A percentile compares a stretch with the other conserved stretches of the same genome.
These are phyloP conservation scores for Sideroxylon spinosum DNA, from an alignment of 179 eudicot species.

Conservation along the genomic window DNA sequence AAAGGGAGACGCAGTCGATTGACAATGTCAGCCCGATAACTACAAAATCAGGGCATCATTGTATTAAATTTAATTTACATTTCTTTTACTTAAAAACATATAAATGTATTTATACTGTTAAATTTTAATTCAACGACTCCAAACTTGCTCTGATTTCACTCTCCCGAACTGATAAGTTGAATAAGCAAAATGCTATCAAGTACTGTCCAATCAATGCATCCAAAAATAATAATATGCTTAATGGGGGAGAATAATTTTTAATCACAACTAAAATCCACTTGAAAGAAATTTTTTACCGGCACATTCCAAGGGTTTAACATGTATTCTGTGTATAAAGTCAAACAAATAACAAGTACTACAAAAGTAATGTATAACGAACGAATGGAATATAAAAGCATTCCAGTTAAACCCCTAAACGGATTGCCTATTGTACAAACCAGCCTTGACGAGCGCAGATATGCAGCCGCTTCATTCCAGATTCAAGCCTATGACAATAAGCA, in stretches of 20 bases:
- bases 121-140: too few relatives aligned
- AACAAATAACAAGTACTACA: background rate
- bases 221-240: background rate
- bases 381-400: background rate
- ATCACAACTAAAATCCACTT: background rate
- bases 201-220: too few relatives aligned
- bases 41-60: too few relatives aligned
- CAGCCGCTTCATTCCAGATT: background rate
- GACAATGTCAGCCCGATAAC: too few relatives aligned
- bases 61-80: too few relatives aligned
- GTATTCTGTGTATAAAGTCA: background rate
- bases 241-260: background rate
- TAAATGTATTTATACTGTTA: too few relatives aligned
- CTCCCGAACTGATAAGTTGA: too few relatives aligned
- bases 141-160: too few relatives aligned
- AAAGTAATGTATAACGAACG: background rate
- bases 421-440: background rate
- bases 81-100: too few relatives aligned
- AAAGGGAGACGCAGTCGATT: too few relatives aligned
- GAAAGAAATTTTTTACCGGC: background rate
- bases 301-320: background rate
- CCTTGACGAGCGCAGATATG: background rate
- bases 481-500: background rate
- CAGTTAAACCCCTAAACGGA: background rate
- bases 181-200: background rate